phyloP scores from a whole-genome alignment of 2,329 filamentous ascomycete species.

The Fusarium multiceps region DNA sequence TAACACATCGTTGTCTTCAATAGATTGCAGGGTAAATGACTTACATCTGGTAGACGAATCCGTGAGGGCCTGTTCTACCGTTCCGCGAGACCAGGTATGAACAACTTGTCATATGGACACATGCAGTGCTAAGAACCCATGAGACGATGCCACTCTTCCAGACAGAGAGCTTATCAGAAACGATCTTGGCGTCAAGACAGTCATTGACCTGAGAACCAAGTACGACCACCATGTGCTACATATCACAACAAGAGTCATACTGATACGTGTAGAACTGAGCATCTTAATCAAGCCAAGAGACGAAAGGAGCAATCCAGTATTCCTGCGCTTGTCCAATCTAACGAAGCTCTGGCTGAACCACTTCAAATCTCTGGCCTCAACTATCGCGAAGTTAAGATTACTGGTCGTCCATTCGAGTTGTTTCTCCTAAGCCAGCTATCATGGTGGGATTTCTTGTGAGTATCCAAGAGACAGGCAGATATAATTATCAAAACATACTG shows the following conservation, averaged over 20 bases:
- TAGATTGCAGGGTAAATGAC: not conserved
- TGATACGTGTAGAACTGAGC: conserved; percentile 70
- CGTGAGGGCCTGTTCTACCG: conserved; percentile 74
- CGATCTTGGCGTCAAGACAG: conserved; percentile 72
- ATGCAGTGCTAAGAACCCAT: conserved; percentile 19
- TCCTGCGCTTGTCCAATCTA: conserved; percentile 54
- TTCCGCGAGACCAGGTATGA: conserved; percentile 70
- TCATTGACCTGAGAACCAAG: conserved; percentile 84
- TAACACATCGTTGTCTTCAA: conserved; percentile 45
- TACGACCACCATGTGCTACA: conserved; percentile 51
- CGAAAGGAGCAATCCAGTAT: conserved; percentile 59
- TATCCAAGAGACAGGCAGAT: not conserved
- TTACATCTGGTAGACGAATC: conserved; percentile 55
- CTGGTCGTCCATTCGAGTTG: conserved; percentile 76
- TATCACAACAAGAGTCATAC: not conserved
- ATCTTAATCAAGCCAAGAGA: conserved; percentile 74
- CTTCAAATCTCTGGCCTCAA: conserved; percentile 71
- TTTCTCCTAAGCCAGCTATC: conserved; percentile 75
- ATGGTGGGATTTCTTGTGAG: conserved; percentile 73
- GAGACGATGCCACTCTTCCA: conserved; percentile 75
- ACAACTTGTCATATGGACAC: not conserved
- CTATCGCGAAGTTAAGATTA: conserved; percentile 78
- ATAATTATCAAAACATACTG: not conserved
- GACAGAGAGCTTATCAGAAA: conserved; percentile 71
- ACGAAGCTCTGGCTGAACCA: conserved; percentile 64